Evolutionary conservation across 768 basidiomycete genomes (phyloP).

Genomic region (Crassisporium funariophilum): DNA sequence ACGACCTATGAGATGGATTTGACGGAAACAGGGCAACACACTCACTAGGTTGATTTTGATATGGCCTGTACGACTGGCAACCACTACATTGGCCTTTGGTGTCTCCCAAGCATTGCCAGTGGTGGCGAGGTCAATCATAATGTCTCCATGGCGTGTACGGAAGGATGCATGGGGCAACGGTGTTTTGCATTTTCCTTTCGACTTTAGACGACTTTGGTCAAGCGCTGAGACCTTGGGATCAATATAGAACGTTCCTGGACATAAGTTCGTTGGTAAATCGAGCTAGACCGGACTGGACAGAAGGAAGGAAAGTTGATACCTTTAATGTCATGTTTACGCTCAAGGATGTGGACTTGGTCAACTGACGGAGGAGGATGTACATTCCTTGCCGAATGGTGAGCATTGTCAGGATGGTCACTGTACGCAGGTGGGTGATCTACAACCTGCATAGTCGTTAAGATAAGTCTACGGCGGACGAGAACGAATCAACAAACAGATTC

Average conservation of each 20-base stretch:
- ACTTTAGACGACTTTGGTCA: conserved; percentile 20
- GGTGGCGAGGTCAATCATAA: conserved; percentile 40
- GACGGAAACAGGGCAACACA: background rate
- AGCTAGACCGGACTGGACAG: background rate
- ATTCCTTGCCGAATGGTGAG: background rate
- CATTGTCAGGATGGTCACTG: conserved; percentile 5
- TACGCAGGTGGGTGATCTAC: conserved; percentile 29
- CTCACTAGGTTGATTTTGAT: conserved; percentile 44
- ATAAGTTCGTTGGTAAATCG: background rate
- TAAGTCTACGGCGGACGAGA: too few relatives aligned
- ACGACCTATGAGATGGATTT: background rate
- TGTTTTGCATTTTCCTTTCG: conserved; percentile 27
- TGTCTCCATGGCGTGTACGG: conserved; percentile 41
- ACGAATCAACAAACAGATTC: too few relatives aligned
- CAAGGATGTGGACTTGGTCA: conserved; percentile 34
- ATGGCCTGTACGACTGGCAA: conserved; percentile 37
- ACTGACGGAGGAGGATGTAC: conserved; percentile 22
- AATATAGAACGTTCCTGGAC: conserved; percentile 43
- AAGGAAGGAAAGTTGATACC: conserved; percentile 19
- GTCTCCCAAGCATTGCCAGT: conserved; percentile 32
- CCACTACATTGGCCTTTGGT: conserved; percentile 38
- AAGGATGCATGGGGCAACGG: conserved; percentile 42
- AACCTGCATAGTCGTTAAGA: background rate
- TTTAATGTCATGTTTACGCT: conserved; percentile 32
- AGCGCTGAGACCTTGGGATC: conserved; percentile 37